Evolutionary conservation across 257 asterid species (phyloP), one percentile per base, ranked within the genome.

Genomic region (Fraxinus excelsior): DNA sequence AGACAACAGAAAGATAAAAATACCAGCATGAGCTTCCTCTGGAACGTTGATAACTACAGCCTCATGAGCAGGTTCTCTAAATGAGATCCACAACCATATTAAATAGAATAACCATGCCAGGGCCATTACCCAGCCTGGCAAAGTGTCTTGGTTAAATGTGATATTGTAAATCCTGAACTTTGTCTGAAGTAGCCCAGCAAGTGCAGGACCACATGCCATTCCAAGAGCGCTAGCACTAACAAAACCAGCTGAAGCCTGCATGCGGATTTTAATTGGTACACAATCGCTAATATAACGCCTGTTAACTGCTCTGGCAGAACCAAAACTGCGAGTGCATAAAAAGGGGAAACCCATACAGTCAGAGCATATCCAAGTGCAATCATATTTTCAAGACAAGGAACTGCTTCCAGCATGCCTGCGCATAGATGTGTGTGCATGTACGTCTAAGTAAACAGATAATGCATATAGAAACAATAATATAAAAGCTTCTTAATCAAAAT

Each of bases 161-260:
- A 96, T 38, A 60, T 83, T 84, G 84, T 79, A 86, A 64, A 93
- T 67, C 81, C 87, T 92, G 82, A 93, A 96, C 4, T 93, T 80
- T 25, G 83, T 86, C 81, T 96, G 97, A 72, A 96, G 97, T 66
- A 96, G 71, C 46, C 97, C 98, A 12, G 97, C 99, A 21, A 96
- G 87, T 78, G 99, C 99, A 31, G 99, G 99, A 29, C 97, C 99
- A 85, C 97, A 90, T 34, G 99, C 99, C 99, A 96, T 93, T 87
- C 99, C 99, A 80, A 96, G 90, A 77, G 99, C 99, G 77, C 98
- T 93, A 58, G 98, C 99, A 86, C 98, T 96, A 82, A 96, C 99
- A 79, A 96, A 96, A 78, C 92, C 99, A 32, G 98, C 99, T n/a
- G 98, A 96, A 56, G 99, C 98, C 80, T 93, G 93, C 99, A 96